Base-by-base conservation (phyloP, 2,329 filamentous ascomycete species). In the Pleomassaria siparia region DNA sequence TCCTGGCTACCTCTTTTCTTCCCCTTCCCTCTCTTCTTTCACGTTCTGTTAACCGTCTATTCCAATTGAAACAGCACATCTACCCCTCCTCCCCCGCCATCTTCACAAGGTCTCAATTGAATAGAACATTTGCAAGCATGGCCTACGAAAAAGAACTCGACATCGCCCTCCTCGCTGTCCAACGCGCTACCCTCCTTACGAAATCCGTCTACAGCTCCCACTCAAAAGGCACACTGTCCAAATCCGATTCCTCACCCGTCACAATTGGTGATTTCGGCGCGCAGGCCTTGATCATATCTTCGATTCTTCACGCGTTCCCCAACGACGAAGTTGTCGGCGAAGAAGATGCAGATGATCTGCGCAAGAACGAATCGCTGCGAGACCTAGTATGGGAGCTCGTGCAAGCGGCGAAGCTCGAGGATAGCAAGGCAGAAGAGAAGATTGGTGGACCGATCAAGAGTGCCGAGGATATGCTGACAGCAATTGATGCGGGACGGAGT, bases 221-320 rank as follows among this genome's bases (percentile, higher is more conserved):
- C 74, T 87, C 90, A 62, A 97, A 97, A 76, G 92, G 92, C 60
- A 96, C 94, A 37, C 80, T 96, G 43, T 88, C 87, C 70, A 99
- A 99, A 77, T 87, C 89, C 72, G 94, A 99, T 79, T 90, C 89
- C 69, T 96, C 91, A 9, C 94, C 94, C 56, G 94, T 99, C 63
- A 99, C 94, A 15, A 94, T 97, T 62, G 94, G 92, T 70, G 94
- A 99, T 76, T 97, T 96, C 72, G 94, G 94, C 66, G 95, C 94
- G 29, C 94, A 99, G 77, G 91, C 94, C 25, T 83, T 99, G 57
- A 96, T 99, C 73, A 96, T 97, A 66, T 81, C 86, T 47, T 92
- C 92, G 22, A 86, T 99, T 59, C 86, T 86, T 73, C 83, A 89
- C 73, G 89, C 88, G 73, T 99, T 99, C 77, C 94, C 94, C 15